phyloP scores from a whole-genome alignment of 441 rosid species.

The Pelargonium australe region DNA sequence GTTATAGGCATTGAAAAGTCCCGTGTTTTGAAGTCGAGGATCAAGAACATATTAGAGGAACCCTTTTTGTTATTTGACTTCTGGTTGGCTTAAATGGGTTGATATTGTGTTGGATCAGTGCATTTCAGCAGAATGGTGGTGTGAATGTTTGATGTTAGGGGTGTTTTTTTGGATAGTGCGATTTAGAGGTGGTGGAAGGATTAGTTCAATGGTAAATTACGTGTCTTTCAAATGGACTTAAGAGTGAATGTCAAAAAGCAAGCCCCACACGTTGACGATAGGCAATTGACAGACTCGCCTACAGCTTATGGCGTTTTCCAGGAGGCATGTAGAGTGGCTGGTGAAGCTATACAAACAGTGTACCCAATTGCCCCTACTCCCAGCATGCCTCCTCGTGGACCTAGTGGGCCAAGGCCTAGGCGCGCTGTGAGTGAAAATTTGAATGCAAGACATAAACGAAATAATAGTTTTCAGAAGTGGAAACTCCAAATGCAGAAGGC shows the following conservation, averaged over 20 bases:
- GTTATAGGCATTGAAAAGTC: no score
- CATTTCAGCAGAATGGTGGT: not conserved
- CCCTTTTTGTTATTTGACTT: not conserved
- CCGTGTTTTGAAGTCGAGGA: no score
- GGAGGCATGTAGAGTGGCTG: constrained; percentile 50
- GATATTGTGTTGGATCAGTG: not conserved
- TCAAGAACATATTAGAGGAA: not conserved
- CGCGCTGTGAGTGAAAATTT: constrained; percentile 63
- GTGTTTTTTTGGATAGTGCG: not conserved
- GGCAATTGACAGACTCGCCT: not conserved
- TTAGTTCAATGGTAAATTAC: not conserved
- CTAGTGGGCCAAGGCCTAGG: constrained; percentile 39
- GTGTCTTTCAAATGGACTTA: not conserved
- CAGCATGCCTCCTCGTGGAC: constrained; percentile 5
- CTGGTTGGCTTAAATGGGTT: not conserved
- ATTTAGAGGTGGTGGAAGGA: not conserved
- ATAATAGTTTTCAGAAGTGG: constrained; percentile 58
- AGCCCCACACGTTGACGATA: not conserved
- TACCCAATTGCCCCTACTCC: constrained; percentile 16
- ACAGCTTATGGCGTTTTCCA: constrained; percentile 8
- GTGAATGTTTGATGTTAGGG: not conserved
- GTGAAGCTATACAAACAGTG: constrained; percentile 43
- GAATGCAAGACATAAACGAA: constrained; percentile 33
- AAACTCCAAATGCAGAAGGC: constrained; percentile 77
- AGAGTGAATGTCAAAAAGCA: not conserved